Conservation (phyloP, 257 asterid species). For the Penstemon eatonii region DNA sequence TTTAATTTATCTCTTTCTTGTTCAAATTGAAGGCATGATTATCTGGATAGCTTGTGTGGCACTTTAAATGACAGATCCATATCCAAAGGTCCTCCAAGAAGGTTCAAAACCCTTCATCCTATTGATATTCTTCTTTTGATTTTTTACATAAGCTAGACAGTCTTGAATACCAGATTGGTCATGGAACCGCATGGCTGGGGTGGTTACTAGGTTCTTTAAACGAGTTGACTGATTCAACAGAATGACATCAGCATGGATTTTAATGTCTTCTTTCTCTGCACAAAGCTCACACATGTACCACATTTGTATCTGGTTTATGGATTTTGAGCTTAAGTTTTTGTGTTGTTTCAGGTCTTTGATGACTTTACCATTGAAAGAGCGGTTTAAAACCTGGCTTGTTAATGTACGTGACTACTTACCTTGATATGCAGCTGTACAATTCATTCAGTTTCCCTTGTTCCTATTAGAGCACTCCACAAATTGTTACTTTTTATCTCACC, state of each 20-base stretch:
- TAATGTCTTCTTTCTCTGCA: conserved; percentile 4
- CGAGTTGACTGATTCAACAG: too few relatives aligned
- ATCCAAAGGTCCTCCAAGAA: conserved; percentile 49
- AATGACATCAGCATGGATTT: too few relatives aligned
- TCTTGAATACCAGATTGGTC: too few relatives aligned
- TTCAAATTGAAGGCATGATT: conserved; percentile 59
- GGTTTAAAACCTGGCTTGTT: conserved; percentile 58
- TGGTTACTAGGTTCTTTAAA: too few relatives aligned
- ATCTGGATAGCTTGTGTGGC: conserved; percentile 63
- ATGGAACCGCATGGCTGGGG: too few relatives aligned
- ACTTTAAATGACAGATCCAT: conserved; percentile 37
- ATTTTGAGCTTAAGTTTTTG: conserved; percentile 24
- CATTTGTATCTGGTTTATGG: conserved; percentile 3
- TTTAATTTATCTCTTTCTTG: neutral
- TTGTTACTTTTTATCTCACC: neutral
- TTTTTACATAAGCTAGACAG: neutral
- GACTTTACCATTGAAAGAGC: conserved; percentile 68
- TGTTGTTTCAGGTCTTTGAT: conserved; percentile 56
- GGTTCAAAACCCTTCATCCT: conserved; percentile 33
- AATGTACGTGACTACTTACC: conserved; percentile 49
- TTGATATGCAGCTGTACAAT: conserved; percentile 1
- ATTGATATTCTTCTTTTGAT: conserved; percentile 2
- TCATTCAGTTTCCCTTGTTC: neutral
- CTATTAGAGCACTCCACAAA: neutral
- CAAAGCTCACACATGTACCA: neutral